Conservation (phyloP, 192 early-diverging fungal genomes). For the Martensiomyces pterosporus region DNA sequence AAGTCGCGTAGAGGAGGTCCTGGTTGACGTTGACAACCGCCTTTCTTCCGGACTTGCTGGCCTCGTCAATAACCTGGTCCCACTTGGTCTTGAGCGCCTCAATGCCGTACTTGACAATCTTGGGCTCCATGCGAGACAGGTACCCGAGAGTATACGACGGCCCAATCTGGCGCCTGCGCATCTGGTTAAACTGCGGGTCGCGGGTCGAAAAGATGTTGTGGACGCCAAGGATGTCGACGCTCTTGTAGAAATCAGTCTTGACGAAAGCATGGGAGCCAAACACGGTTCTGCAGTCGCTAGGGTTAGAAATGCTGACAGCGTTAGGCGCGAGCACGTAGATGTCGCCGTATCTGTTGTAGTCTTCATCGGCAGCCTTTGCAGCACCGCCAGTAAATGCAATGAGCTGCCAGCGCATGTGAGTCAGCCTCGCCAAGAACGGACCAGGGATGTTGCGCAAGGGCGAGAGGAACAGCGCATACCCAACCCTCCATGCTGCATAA, state of each 20-base stretch:
- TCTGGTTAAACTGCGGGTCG: constrained; percentile 8
- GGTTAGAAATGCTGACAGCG: constrained; percentile 15
- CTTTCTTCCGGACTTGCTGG: too few species aligned
- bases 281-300: constrained; percentile 16
- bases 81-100: constrained; percentile 6
- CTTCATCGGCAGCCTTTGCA: too few species aligned
- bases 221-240: too few species aligned
- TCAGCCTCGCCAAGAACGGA: too few species aligned
- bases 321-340: constrained; percentile 27
- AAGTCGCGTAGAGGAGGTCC: constrained; percentile 16
- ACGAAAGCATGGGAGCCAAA: constrained; percentile 12
- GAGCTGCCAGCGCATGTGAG: too few species aligned
- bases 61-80: background rate
- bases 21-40: constrained; percentile 15
- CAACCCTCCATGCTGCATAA: too few species aligned
- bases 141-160: constrained; percentile 17
- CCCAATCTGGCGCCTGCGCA: constrained; percentile 17
- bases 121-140: constrained; percentile 17
- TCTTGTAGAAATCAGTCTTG: constrained; percentile 30
- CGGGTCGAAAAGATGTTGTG: too few species aligned
- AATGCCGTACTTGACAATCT: constrained; percentile 15
- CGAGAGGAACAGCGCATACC: too few species aligned
- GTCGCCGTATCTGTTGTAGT: constrained; percentile 9
- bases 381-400: too few species aligned
- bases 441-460: too few species aligned